Base-by-base conservation (phyloP, 371 early-diverging fungal species). In the Lichtheimia corymbifera region DNA sequence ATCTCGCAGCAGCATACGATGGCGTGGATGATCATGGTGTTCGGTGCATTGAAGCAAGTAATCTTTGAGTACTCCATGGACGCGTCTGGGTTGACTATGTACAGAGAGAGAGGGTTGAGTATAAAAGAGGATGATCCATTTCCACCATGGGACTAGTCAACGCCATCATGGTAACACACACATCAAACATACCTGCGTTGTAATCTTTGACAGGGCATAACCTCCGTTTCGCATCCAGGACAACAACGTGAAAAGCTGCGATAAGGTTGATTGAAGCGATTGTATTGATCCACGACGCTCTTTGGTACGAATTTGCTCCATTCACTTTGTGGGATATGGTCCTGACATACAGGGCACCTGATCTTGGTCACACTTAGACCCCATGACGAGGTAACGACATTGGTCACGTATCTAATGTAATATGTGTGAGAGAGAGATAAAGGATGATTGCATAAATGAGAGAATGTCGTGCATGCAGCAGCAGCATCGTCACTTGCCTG, bases 311-410 rank as follows among this genome's bases (percentile, higher is more conserved):
- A 75, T 59, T 79, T 77, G 58, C 80, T 77, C 89, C 89, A 88
- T 71, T 88, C 89, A 14, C 76, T 53, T 53, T 80, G 79, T 45
- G 84, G 72, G 18, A 88, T 75, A 30, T 63, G 60, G 15, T 82
- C 76, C 55, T 82, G 83, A 51, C 89, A 88, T 14, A 88, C 89
- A 5, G 76, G 76, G 51, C 76, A 79, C 49, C 65, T 83, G 65
- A 88, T 82, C 61, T 82, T 83, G 18, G 87, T 87, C 24, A 87
- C 78, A 62, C 75, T 74, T 17, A 88, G 71, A 11, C 89, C 89
- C 89, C 89, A 88, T 49, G 86, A 86, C 57, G 85, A 83, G 47
- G 77, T 77, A 42, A 88, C 88, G 6, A 84, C 85, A 66, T 84
- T 86, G 47, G 84, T 79, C 18, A 88, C 83, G 63, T 88, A 88